Evolutionary conservation across 257 asterid species (phyloP).

Genomic region (Nicotiana paniculata): DNA sequence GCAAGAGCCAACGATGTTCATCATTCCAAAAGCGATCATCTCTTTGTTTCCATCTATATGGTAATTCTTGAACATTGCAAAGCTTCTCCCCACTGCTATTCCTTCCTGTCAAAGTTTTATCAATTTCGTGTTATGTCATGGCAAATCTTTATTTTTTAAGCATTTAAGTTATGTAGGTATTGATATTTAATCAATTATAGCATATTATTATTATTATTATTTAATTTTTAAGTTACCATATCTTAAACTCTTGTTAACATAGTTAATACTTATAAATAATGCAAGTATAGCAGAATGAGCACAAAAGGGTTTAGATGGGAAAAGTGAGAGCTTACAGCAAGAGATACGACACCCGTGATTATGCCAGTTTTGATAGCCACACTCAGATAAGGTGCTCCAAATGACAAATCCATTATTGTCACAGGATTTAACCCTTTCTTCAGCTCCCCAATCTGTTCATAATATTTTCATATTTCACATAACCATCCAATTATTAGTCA

Average conservation of each 20-base stretch:
- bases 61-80: conserved; percentile 89
- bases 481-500: not conserved
- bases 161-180: too few relatives aligned
- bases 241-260: too few relatives aligned
- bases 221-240: too few relatives aligned
- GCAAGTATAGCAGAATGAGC: not conserved
- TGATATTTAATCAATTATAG: too few relatives aligned
- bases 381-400: conserved; percentile 58
- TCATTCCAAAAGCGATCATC: conserved; percentile 90
- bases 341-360: conserved; percentile 76
- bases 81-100: conserved; percentile 93
- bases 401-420: conserved; percentile 71
- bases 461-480: not conserved
- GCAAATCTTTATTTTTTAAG: too few relatives aligned
- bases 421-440: conserved; percentile 89
- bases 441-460: conserved; percentile 77
- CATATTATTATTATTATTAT: too few relatives aligned
- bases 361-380: conserved; percentile 77
- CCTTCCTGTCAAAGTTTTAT: conserved; percentile 60
- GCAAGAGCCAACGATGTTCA: conserved; percentile 93
- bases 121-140: too few relatives aligned
- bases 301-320: not conserved
- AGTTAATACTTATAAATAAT: not conserved
- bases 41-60: conserved; percentile 95
- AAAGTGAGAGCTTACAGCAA: conserved; percentile 54